Evolutionary conservation across 2,329 filamentous ascomycete species (phyloP).

Genomic region (Aureobasidium sp.): DNA sequence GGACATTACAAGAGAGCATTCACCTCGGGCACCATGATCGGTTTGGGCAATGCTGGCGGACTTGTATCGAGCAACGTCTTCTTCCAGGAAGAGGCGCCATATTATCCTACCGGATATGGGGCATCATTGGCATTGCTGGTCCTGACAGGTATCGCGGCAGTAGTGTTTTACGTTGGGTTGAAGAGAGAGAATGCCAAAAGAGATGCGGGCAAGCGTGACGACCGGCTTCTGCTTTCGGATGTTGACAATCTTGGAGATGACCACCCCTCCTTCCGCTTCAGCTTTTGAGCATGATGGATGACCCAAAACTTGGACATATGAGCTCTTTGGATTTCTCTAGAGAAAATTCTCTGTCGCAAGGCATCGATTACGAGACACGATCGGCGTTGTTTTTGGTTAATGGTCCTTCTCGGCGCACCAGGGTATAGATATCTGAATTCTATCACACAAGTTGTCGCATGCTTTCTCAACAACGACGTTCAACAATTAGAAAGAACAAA

Average conservation of each 20-base stretch:
- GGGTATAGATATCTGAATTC: background rate
- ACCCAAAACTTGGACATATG: too few species aligned
- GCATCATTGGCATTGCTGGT: conserved; percentile 40
- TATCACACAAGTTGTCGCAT: background rate
- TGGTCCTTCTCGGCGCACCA: background rate
- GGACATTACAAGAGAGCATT: conserved; percentile 50
- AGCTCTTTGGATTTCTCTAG: background rate
- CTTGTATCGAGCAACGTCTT: conserved; percentile 47
- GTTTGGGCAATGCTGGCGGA: conserved; percentile 44
- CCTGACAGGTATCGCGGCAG: conserved; percentile 34
- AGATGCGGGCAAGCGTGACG: conserved; percentile 38
- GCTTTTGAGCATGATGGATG: conserved; percentile 9
- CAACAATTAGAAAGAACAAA: background rate
- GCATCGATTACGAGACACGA: background rate
- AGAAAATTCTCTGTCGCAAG: background rate
- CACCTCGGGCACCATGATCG: conserved; percentile 43
- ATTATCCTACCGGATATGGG: conserved; percentile 35
- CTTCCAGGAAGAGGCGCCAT: conserved; percentile 37
- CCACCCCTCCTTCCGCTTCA: conserved; percentile 42
- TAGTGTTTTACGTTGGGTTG: conserved; percentile 33
- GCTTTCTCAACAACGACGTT: background rate
- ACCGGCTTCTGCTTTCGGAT: conserved; percentile 33
- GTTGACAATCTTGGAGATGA: conserved; percentile 44
- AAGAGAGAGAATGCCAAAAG: conserved; percentile 39
- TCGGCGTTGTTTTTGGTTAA: background rate